These are phyloP conservation scores for Suillus ampliporus DNA, from an alignment of 768 basidiomycete genomes.

Conservation along the genomic window DNA sequence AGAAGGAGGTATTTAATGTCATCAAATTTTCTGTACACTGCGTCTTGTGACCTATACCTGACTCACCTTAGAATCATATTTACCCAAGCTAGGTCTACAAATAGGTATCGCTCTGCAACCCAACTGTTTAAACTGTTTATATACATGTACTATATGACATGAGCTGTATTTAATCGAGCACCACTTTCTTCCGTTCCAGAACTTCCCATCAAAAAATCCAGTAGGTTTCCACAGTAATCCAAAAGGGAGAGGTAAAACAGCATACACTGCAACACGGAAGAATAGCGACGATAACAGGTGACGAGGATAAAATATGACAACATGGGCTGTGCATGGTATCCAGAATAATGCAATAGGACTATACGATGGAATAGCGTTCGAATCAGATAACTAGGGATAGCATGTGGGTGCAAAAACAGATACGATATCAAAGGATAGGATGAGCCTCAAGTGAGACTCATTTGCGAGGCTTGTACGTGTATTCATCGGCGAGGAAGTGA, in stretches of 20 bases:
- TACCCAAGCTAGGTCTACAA: no score
- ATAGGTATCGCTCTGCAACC: no score
- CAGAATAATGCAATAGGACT: background rate
- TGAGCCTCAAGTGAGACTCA: no score
- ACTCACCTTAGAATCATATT: no score
- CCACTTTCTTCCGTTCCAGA: constrained; percentile 5
- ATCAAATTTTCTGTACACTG: background rate
- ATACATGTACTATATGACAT: no score
- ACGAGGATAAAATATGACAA: background rate
- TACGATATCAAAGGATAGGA: background rate
- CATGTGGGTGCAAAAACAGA: background rate
- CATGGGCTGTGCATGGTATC: constrained; percentile 1
- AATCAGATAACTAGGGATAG: background rate
- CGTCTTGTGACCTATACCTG: background rate
- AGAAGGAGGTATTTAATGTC: background rate
- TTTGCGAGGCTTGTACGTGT: constrained; percentile 1
- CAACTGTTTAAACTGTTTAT: background rate
- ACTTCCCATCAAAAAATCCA: constrained; percentile 4
- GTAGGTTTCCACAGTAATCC: background rate
- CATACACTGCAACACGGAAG: background rate
- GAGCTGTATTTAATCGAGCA: no score
- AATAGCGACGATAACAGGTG: constrained; percentile 2
- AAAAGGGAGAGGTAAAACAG: background rate
- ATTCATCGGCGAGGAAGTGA: constrained; percentile 24
- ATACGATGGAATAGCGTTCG: background rate